Conservation (phyloP, 345 rosid genomes). For the Eucalyptus regnans region DNA sequence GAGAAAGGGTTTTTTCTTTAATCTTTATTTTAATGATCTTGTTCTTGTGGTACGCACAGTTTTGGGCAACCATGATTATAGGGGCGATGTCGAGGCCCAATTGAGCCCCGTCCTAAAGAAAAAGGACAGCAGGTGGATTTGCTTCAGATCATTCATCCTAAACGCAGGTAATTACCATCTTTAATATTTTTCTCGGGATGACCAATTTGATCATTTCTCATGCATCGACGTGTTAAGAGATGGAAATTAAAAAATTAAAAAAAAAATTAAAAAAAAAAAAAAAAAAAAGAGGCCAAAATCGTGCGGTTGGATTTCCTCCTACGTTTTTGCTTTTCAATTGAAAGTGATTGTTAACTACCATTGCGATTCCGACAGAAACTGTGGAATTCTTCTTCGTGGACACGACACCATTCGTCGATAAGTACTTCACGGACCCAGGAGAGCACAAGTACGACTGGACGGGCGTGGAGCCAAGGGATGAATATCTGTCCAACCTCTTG, state of each 20-base stretch:
- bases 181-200: not conserved
- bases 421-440: constrained; percentile 34
- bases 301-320: not conserved
- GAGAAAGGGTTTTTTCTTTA: not conserved
- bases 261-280: no score
- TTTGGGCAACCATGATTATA: constrained; percentile 54
- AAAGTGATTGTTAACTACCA: not conserved
- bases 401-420: constrained; percentile 52
- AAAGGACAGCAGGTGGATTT: constrained; percentile 38
- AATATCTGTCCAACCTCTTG: constrained; percentile 31
- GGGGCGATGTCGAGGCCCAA: constrained; percentile 49
- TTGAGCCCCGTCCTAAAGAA: constrained; percentile 22
- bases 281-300: not conserved
- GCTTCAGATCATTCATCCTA: constrained; percentile 32
- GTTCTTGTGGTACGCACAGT: constrained; percentile 5
- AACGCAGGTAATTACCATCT: constrained; percentile 12
- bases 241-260: not conserved
- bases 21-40: not conserved
- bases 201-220: not conserved
- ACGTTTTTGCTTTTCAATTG: not conserved
- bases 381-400: constrained; percentile 57
- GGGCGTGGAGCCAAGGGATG: constrained; percentile 30
- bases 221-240: not conserved
- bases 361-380: constrained; percentile 6
- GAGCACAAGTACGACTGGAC: constrained; percentile 53